These are phyloP conservation scores for Pseudotulostoma volvatum DNA, from an alignment of 495 filamentous ascomycete species.

Conservation along the genomic window DNA sequence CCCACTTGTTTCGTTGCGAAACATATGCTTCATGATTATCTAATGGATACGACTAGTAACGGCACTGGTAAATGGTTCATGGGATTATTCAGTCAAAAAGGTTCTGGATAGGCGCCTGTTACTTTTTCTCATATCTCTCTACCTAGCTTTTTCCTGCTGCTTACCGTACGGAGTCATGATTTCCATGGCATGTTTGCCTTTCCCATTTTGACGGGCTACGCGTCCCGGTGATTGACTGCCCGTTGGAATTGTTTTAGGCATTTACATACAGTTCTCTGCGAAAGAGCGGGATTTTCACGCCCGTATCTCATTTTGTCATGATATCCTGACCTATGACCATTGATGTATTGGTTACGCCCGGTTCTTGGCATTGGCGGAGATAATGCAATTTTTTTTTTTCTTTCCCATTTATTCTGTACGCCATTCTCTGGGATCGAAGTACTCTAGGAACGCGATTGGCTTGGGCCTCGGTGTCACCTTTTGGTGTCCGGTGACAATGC, in stretches of 20 bases:
- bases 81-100: not conserved
- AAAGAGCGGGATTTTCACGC: not conserved
- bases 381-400: not conserved
- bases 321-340: not conserved
- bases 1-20: not conserved
- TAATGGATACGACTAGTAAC: not conserved
- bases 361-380: not conserved
- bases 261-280: not conserved
- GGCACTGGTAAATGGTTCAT: not conserved
- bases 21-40: too few species aligned
- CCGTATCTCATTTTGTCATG: not conserved
- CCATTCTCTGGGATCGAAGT: not conserved
- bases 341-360: not conserved
- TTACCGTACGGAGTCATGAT: not conserved
- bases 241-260: too few species aligned
- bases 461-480: not conserved
- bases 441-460: not conserved
- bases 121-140: not conserved
- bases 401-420: not conserved
- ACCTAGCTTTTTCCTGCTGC: not conserved
- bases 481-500: too few species aligned
- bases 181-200: not conserved
- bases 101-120: not conserved
- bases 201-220: not conserved
- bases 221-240: too few species aligned